These are phyloP conservation scores for Orbilia blumenaviensis DNA, from an alignment of 2,329 filamentous ascomycete genomes.

Conservation along the genomic window DNA sequence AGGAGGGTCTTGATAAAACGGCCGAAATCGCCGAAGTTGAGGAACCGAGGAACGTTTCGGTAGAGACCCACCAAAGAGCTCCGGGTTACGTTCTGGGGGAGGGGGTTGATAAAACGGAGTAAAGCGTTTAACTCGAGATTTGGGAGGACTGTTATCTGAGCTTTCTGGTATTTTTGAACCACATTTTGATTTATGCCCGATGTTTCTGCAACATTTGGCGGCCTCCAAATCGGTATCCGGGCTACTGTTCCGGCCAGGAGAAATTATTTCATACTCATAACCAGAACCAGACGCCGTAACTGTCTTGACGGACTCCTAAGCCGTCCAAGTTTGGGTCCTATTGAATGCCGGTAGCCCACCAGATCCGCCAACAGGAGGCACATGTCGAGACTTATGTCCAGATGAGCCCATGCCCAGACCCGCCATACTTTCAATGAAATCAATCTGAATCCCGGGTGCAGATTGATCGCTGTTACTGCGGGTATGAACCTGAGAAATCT, in stretches of 20 bases:
- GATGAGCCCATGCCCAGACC: conserved; percentile 23
- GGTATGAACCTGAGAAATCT: conserved; percentile 23
- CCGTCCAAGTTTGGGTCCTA: conserved; percentile 33
- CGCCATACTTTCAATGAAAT: conserved; percentile 28
- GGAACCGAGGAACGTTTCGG: background rate
- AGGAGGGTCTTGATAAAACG: background rate
- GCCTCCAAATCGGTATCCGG: no score
- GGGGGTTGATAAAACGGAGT: conserved; percentile 24
- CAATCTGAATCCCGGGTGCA: conserved; percentile 28
- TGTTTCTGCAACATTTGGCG: background rate
- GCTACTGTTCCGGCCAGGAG: no score
- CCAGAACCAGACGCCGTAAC: background rate
- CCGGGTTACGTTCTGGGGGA: background rate
- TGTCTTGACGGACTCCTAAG: conserved; percentile 12
- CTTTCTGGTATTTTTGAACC: background rate
- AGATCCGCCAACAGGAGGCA: conserved; percentile 31
- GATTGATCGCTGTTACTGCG: conserved; percentile 44
- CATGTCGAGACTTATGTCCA: conserved; percentile 40
- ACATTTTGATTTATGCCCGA: background rate
- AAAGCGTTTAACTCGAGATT: background rate
- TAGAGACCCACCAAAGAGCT: background rate
- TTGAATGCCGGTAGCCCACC: conserved; percentile 22
- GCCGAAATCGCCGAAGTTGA: background rate
- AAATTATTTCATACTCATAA: background rate
- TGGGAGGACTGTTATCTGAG: background rate